phyloP scores from a whole-genome alignment of 805 yeast genomes.

The Candida bentonensis region DNA sequence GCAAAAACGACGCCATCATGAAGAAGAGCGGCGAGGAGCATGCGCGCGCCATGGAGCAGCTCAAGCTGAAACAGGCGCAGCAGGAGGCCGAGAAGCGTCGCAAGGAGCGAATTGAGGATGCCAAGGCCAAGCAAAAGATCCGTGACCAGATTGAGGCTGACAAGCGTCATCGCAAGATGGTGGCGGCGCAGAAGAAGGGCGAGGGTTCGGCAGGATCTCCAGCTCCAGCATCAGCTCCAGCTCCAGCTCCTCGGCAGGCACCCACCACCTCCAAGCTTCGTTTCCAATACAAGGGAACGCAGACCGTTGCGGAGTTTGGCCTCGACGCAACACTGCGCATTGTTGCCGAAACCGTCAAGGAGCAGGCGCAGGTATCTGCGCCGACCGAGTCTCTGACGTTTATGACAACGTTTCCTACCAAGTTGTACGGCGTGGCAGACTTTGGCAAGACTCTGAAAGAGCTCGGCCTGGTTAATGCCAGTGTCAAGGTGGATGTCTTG shows the following conservation, averaged over 20 bases:
- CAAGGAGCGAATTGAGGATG: constrained; percentile 18
- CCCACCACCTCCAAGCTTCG: constrained; percentile 10
- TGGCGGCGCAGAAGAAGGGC: constrained; percentile 5
- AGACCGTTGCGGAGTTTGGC: neutral
- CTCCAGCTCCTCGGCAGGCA: constrained; percentile 8
- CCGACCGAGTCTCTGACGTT: constrained; percentile 12
- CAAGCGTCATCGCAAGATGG: constrained; percentile 16
- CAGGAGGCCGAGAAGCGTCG: constrained; percentile 19
- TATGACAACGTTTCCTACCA: constrained; percentile 20
- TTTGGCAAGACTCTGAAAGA: constrained; percentile 16
- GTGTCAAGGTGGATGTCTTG: constrained; percentile 17
- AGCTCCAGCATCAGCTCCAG: constrained; percentile 7
- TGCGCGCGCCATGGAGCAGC: constrained; percentile 16
- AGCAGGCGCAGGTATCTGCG: constrained; percentile 13
- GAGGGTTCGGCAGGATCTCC: constrained; percentile 5
- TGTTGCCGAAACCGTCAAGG: constrained; percentile 16
- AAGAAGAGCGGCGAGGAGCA: constrained; percentile 18
- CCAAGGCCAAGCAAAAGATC: constrained; percentile 18
- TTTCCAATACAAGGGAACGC: constrained; percentile 11
- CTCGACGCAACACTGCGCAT: constrained; percentile 4
- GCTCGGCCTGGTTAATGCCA: constrained; percentile 20
- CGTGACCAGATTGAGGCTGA: constrained; percentile 23
- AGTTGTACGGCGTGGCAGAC: constrained; percentile 11
- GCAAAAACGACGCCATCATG: constrained; percentile 17
- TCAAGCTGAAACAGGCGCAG: constrained; percentile 18